phyloP scores from a whole-genome alignment of 2,329 filamentous ascomycete species.

The Cladosporium cucumerinum region DNA sequence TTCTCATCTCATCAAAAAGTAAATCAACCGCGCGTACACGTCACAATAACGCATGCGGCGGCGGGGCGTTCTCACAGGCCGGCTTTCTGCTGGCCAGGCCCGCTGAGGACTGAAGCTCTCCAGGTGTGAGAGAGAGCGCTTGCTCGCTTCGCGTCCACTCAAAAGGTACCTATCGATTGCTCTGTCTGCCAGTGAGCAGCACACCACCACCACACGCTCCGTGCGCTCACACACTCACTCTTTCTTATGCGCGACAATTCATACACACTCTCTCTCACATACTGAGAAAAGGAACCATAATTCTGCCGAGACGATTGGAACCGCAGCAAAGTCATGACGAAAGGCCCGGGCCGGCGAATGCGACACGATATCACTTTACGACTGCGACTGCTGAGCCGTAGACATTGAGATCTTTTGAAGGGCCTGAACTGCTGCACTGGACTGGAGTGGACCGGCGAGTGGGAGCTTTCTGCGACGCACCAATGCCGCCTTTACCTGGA shows the following conservation, averaged over 20 bases:
- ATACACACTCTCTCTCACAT: neutral
- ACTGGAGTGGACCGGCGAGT: neutral
- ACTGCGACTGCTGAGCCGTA: neutral
- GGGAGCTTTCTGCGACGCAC: neutral
- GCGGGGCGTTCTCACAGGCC: neutral
- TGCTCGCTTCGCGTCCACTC: neutral
- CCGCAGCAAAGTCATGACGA: neutral
- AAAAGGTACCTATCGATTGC: neutral
- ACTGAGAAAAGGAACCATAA: neutral
- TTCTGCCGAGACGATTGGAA: neutral
- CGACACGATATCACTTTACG: neutral
- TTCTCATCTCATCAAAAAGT: neutral
- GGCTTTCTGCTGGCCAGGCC: no score
- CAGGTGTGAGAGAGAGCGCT: neutral
- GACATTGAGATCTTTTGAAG: neutral
- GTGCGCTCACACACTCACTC: neutral
- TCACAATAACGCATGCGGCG: neutral
- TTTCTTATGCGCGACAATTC: neutral
- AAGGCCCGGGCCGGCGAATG: neutral
- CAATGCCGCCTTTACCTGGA: neutral
- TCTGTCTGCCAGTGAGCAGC: neutral
- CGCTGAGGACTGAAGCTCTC: neutral
- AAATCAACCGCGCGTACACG: neutral
- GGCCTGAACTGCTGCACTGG: neutral
- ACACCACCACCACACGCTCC: neutral